These are phyloP conservation scores for Erythrobasidium hasegawianum DNA, from an alignment of 1,284 basidiomycete species.

Conservation along the genomic window DNA sequence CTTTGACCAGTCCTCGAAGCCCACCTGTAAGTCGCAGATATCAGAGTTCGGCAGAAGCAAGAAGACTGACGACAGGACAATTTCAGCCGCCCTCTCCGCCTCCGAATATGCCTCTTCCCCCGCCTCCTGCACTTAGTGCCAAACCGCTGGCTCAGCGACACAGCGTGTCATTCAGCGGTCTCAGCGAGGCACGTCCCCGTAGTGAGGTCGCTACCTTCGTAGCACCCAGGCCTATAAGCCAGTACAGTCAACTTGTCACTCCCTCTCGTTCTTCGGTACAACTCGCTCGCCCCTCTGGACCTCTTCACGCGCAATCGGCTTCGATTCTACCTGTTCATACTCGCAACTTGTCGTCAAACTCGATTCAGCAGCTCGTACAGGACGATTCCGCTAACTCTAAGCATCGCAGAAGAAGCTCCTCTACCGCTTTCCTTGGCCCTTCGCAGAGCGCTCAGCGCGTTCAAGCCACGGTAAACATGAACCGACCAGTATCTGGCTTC, in stretches of 20 bases:
- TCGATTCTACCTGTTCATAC: background rate
- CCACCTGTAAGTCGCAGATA: background rate
- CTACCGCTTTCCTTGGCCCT: background rate
- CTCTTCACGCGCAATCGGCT: background rate
- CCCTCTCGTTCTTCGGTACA: background rate
- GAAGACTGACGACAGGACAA: background rate
- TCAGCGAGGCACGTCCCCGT: background rate
- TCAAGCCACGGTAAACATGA: too few relatives aligned
- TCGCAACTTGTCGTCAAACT: background rate
- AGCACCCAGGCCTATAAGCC: slow-evolving; percentile 24
- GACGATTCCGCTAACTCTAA: background rate
- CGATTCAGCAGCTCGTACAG: background rate
- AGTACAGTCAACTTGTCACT: slow-evolving; percentile 6
- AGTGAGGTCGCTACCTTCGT: slow-evolving; percentile 1
- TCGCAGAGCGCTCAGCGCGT: too few relatives aligned
- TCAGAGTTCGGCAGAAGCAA: background rate
- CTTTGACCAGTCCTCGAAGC: background rate
- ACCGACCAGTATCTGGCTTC: background rate
- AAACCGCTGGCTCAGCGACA: slow-evolving; percentile 2
- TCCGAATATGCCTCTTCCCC: background rate
- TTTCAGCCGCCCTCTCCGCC: background rate
- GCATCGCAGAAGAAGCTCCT: background rate
- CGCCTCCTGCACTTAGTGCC: background rate
- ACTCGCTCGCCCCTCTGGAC: background rate
- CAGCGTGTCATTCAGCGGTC: slow-evolving; percentile 1